Evolutionary conservation across 192 early-diverging fungal genomes (phyloP).

Genomic region (Dispira parvispora): DNA sequence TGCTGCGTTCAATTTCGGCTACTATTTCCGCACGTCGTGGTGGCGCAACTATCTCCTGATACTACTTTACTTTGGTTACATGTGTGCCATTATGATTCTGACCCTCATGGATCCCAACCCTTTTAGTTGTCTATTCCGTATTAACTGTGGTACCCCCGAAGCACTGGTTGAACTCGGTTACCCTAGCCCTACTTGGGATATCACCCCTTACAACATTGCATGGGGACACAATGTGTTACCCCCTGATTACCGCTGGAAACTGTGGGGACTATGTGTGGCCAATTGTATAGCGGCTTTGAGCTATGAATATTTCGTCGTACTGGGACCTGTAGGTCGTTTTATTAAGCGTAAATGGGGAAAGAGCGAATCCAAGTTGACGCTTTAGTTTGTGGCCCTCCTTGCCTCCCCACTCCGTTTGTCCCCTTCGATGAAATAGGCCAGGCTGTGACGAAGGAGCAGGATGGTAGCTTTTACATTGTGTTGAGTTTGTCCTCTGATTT

Average conservation of each 20-base stretch:
- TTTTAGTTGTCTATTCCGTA: conserved; percentile 40
- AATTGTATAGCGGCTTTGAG: conserved; percentile 22
- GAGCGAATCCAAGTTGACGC: not conserved
- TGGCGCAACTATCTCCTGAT: conserved; percentile 39
- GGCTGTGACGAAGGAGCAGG: too few species aligned
- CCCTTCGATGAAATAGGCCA: too few species aligned
- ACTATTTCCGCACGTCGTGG: conserved; percentile 36
- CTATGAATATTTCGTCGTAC: conserved; percentile 29
- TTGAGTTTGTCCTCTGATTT: too few species aligned
- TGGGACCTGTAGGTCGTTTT: conserved; percentile 26
- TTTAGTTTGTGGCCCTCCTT: too few species aligned
- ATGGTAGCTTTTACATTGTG: too few species aligned
- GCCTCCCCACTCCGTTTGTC: too few species aligned
- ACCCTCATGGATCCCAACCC: conserved; percentile 41
- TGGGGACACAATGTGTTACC: conserved; percentile 43
- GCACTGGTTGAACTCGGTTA: conserved; percentile 23
- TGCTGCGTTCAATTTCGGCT: conserved; percentile 53
- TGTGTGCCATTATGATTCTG: conserved; percentile 31
- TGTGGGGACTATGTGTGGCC: conserved; percentile 32
- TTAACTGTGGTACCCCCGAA: conserved; percentile 44
- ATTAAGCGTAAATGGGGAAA: not conserved
- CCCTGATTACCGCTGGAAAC: conserved; percentile 21
- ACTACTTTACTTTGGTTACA: conserved; percentile 26
- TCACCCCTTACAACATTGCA: conserved; percentile 25
- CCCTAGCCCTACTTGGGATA: conserved; percentile 17